Evolutionary conservation across 495 filamentous ascomycete species (phyloP).

Genomic region (Hypoxylon intermedium): DNA sequence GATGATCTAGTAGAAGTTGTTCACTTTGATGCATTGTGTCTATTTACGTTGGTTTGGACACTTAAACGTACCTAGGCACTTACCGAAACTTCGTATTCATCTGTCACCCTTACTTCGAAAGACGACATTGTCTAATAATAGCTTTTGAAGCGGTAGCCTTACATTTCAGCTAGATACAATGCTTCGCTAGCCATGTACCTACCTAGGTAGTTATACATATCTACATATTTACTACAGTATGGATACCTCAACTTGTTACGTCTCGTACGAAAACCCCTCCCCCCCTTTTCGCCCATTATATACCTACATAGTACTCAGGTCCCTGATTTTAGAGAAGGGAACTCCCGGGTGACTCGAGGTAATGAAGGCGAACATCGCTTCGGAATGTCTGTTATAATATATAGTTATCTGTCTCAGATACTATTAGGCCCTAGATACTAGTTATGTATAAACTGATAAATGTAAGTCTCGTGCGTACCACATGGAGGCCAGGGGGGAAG

Average conservation of each 20-base stretch:
- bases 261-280: too few species aligned
- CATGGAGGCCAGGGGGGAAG: slow-evolving; percentile 6
- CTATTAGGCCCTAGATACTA: too few species aligned
- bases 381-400: slow-evolving; percentile 10
- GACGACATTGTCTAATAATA: neutral
- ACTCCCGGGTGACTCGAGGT: neutral
- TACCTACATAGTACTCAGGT: too few species aligned
- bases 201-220: neutral
- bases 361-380: neutral
- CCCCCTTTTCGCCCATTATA: too few species aligned
- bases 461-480: slow-evolving; percentile 25
- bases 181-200: neutral
- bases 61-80: neutral
- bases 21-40: too few species aligned
- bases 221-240: too few species aligned
- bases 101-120: neutral
- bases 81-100: neutral
- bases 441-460: too few species aligned
- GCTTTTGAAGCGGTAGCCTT: neutral
- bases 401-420: slow-evolving; percentile 1
- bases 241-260: too few species aligned
- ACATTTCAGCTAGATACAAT: neutral
- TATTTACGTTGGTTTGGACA: too few species aligned
- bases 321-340: too few species aligned
- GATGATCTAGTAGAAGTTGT: too few species aligned